These are phyloP conservation scores for Ophiostoma triangulosporum DNA, from an alignment of 2,329 filamentous ascomycete genomes.

Conservation along the genomic window DNA sequence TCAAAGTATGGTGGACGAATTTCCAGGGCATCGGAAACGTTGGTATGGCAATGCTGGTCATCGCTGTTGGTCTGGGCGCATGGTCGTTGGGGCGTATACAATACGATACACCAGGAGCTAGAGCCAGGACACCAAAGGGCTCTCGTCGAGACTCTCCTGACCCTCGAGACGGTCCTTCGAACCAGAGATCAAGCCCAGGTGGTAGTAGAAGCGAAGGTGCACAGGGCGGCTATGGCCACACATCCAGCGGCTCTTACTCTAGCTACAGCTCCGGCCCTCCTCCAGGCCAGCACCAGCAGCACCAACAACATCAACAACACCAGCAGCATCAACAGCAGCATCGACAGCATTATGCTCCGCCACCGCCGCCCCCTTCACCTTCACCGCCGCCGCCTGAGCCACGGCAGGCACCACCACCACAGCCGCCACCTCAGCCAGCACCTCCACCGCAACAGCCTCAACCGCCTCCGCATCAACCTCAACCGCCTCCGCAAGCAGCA, in stretches of 20 bases:
- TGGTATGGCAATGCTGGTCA: conserved; percentile 57
- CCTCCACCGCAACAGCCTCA: neutral
- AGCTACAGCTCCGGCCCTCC: conserved; percentile 17
- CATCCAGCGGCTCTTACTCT: conserved; percentile 12
- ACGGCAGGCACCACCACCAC: conserved; percentile 7
- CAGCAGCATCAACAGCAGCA: conserved; percentile 2
- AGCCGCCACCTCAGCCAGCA: conserved; percentile 1
- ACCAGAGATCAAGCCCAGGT: conserved; percentile 16
- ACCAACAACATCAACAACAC: conserved; percentile 6
- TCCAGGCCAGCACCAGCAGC: conserved; percentile 9
- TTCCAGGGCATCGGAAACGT: conserved; percentile 60
- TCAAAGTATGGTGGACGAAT: conserved; percentile 58
- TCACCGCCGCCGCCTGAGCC: neutral
- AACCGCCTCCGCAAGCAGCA: neutral
- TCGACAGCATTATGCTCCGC: neutral
- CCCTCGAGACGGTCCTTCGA: conserved; percentile 10
- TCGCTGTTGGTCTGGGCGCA: conserved; percentile 61
- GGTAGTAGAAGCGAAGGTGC: conserved; percentile 8
- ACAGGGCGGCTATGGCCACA: neutral
- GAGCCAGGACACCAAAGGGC: neutral
- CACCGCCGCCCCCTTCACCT: neutral
- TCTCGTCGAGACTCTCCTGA: conserved; percentile 13
- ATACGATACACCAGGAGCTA: conserved; percentile 25
- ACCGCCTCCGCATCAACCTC: neutral
- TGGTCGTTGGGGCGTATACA: conserved; percentile 64